phyloP scores from a whole-genome alignment of 805 yeast genomes.

The Suhomyces pyralidae region DNA sequence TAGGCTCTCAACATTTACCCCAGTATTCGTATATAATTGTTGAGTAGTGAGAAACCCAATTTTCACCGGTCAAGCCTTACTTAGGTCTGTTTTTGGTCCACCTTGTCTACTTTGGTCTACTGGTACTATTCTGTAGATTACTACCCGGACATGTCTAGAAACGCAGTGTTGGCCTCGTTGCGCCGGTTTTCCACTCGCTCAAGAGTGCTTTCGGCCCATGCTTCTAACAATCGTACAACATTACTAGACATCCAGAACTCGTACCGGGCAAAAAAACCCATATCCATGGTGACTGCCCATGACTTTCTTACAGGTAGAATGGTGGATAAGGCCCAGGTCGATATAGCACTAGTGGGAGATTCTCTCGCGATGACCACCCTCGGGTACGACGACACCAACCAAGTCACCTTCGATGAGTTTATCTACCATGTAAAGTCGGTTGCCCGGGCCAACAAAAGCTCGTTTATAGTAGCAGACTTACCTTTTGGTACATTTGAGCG shows the following conservation, averaged over 20 bases:
- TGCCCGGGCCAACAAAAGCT: slow-evolving; percentile 59
- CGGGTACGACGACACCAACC: slow-evolving; percentile 76
- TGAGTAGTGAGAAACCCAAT: too few species aligned
- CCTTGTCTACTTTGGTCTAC: too few species aligned
- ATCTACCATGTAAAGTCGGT: slow-evolving; percentile 75
- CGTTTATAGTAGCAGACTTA: slow-evolving; percentile 77
- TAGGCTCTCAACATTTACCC: too few species aligned
- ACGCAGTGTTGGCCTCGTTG: neutral
- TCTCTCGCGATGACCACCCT: slow-evolving; percentile 89
- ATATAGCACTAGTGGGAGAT: slow-evolving; percentile 81
- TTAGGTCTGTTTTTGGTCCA: too few species aligned
- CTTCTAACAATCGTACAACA: slow-evolving; percentile 7
- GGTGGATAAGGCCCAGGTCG: slow-evolving; percentile 65
- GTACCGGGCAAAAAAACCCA: slow-evolving; percentile 20
- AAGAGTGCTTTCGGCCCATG: slow-evolving; percentile 9
- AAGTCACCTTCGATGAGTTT: slow-evolving; percentile 76
- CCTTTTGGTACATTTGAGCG: slow-evolving; percentile 86
- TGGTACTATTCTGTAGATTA: too few species aligned
- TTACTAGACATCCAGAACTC: slow-evolving; percentile 9
- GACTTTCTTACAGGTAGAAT: slow-evolving; percentile 74
- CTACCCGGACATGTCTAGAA: neutral
- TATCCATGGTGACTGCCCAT: slow-evolving; percentile 72
- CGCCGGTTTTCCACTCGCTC: slow-evolving; percentile 5
- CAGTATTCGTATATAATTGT: too few species aligned
- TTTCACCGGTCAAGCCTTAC: too few species aligned